Evolutionary conservation across 1,284 basidiomycete species (phyloP).

Genomic region (Phenoliferia sp.): DNA sequence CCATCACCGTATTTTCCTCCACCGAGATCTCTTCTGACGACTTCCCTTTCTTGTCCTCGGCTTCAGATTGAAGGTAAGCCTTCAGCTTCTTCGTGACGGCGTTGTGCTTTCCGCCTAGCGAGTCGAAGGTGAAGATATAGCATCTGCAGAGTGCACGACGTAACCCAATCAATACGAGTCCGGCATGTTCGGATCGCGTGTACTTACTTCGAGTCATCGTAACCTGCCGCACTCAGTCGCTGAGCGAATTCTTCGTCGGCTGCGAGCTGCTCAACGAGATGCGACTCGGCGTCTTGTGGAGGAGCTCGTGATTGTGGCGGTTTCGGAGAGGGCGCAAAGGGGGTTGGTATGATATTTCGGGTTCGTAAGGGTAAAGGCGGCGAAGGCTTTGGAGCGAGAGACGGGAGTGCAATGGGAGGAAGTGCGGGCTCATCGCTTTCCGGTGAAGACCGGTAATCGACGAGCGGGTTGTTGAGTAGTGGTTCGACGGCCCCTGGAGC

Average conservation of each 20-base stretch:
- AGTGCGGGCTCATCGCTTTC: too few relatives aligned
- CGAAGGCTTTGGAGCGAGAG: not conserved
- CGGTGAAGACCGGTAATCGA: too few relatives aligned
- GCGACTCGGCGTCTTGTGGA: not conserved
- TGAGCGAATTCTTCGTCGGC: not conserved
- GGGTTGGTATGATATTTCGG: not conserved
- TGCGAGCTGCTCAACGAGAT: not conserved
- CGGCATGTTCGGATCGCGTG: not conserved
- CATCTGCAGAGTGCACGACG: too few relatives aligned
- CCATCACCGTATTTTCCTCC: conserved; percentile 43
- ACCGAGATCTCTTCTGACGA: conserved; percentile 41
- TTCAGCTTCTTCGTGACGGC: conserved; percentile 59
- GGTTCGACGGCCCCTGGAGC: too few relatives aligned
- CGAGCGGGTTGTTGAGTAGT: too few relatives aligned
- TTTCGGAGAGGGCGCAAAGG: not conserved
- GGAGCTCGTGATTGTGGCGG: not conserved
- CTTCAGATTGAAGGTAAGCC: conserved; percentile 71
- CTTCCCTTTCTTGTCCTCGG: conserved; percentile 62
- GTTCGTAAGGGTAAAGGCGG: not conserved
- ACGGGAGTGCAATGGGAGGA: too few relatives aligned
- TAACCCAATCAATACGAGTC: too few relatives aligned
- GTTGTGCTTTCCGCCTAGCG: conserved; percentile 65
- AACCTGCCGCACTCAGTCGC: not conserved
- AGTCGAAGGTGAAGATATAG: conserved; percentile 81
- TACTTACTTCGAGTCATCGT: not conserved